Base-by-base conservation (phyloP, 208 protist species). In the Angomonas ambiguus region DNA sequence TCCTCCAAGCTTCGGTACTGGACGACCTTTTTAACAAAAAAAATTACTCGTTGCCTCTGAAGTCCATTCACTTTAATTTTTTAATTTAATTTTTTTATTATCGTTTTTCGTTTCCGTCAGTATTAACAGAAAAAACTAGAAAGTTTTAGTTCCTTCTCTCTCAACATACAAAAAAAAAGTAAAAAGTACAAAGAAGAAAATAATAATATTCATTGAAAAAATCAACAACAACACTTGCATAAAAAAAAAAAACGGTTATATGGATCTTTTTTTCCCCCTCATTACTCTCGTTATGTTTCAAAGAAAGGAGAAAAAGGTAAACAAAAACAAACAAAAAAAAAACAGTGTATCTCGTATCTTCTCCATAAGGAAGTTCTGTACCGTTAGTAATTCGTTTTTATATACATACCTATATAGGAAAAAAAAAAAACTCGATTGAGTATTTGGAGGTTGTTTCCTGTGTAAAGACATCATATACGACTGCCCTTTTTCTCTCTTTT, bases 1-100 rank as follows among this genome's bases (percentile, higher is more conserved):
- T 8, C 73, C 76, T 20, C 76, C 65, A 51, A 79, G 88, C 62
- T 91, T 87, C 48, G 76, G 82, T 51, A 78, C 76, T n/a, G 79
- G 85, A 25, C 71, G 73, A 24, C 79, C 85, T 5, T 91, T 82
- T 62, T 91, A 80, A 49, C 28, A 45, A 25, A 2, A 31, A 18
- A 55, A 30, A 69, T 45, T 67, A 59, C 27, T 18, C 38, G 4
- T 41, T 6, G 60, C 34, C 64, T 13, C 25, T 67, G 22, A 31
- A 57, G n/a, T 28, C 62, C 62, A 3, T 35, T 6, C 48, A 31
- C 32, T 3, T 33, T 62, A 28, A 5, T 22, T 28, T 18, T 62
- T 16, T 69, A 33, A 51, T 62, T 35, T 62, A 49, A 5, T 68
- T 16, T 68, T 1, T 69, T 53, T 72, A 67, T 24, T 72, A 48